Base-by-base conservation (phyloP, 768 basidiomycete species). In the Auricularia sp. region DNA sequence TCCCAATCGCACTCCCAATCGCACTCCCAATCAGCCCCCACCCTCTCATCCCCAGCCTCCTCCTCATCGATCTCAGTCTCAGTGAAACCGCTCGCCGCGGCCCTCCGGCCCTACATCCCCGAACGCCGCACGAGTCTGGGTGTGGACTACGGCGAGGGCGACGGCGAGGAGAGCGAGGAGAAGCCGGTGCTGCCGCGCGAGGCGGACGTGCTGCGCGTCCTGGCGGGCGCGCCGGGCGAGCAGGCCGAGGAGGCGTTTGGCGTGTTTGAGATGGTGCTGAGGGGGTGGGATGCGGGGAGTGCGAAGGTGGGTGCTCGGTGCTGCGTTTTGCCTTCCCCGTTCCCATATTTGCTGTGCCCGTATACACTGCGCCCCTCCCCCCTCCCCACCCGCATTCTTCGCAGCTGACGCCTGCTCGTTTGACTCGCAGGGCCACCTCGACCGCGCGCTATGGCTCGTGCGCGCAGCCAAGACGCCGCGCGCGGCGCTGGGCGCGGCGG, bases 371-470 rank as follows among this genome's bases (percentile, higher is more conserved):
- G n/a, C n/a, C n/a, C n/a, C n/a, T n/a, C n/a, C 29, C 29, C 29
- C 29, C 29, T 29, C 29, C 2, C 29, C 29, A 2, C 29, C 29
- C 29, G 29, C 29, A 29, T 29, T 29, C 29, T 59, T n/a, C 39
- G 35, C 8, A 10, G 44, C 21, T n/a, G 39, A 47, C 60, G 12
- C 59, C 2, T 29, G 29, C 65, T 65, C 12, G 63, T 36, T 23
- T 61, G 61, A 36, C 67, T 77, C 47, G 29, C 70, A 80, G 68
- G 76, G 73, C 29, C 81, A 80, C 62, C 75, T 87, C 10, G 84
- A 84, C 65, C 83, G 88, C 33, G 83, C 80, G 68, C 66, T 87
- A 36, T 91, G 89, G 89, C 90, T 87, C 70, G 84, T 84, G 68
- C 83, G 81, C 67, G 87, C 87, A 8, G 83, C 83, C 1, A 72